Percentiles rank a stretch among this genome's conserved stretches.
Conservation (phyloP, 169 alveolate species). For the Besnoitia besnoiti region DNA sequence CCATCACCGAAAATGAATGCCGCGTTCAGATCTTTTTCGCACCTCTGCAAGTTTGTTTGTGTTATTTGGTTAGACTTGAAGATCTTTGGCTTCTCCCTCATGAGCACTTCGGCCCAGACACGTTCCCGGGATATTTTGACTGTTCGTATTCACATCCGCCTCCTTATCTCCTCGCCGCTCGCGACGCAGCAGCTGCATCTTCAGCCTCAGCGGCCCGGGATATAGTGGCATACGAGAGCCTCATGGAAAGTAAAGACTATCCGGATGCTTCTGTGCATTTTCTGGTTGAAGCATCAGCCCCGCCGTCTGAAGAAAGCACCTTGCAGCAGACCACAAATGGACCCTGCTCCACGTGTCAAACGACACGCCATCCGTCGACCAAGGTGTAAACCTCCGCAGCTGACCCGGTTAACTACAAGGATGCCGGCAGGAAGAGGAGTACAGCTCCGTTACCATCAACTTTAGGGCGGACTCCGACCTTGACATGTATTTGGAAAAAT, state of each 20-base stretch:
- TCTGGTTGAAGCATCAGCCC: not conserved
- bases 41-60: not conserved
- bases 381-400: too few species aligned
- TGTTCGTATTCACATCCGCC: conserved; percentile 70
- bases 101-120: conserved; percentile 69
- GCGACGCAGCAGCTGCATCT: not conserved
- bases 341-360: not conserved
- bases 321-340: not conserved
- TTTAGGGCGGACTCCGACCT: too few species aligned
- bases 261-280: conserved; percentile 16
- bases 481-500: too few species aligned
- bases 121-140: conserved; percentile 72
- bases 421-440: too few species aligned
- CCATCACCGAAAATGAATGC: too few species aligned
- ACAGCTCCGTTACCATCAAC: too few species aligned
- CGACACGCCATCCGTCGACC: too few species aligned
- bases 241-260: conserved; percentile 15
- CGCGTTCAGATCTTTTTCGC: too few species aligned
- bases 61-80: conserved; percentile 60
- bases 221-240: not conserved
- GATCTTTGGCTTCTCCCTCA: conserved; percentile 72
- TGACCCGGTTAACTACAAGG: too few species aligned
- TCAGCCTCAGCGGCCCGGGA: not conserved
- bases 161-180: conserved; percentile 38
- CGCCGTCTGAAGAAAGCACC: not conserved